A percentile compares a stretch with the other conserved stretches of the same genome.
Conservation (phyloP, 148 eudicot species). For the Camellia sinensis region DNA sequence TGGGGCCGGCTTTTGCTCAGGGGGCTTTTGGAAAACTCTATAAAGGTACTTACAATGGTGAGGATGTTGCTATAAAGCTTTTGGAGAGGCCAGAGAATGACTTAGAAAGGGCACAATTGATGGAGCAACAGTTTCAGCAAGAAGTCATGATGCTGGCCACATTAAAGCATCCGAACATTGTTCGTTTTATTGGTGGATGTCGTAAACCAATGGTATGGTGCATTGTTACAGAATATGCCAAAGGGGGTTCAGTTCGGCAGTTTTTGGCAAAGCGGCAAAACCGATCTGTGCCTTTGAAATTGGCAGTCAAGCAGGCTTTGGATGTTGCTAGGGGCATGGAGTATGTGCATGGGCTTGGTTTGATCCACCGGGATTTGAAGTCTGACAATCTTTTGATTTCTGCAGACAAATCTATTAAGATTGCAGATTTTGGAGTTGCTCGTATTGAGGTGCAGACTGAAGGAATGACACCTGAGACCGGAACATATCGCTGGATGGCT, state of each 20-base stretch:
- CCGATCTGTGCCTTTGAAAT: slow-evolving; percentile 80
- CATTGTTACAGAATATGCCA: slow-evolving; percentile 95
- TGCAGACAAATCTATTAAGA: slow-evolving; percentile 86
- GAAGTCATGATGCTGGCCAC: slow-evolving; percentile 98
- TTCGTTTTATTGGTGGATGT: slow-evolving; percentile 90
- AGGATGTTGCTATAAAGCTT: slow-evolving; percentile 94
- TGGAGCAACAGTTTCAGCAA: slow-evolving; percentile 99
- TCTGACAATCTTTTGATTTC: slow-evolving; percentile 93
- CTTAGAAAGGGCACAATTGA: slow-evolving; percentile 68
- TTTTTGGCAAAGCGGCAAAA: slow-evolving; percentile 78
- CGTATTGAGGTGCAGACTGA: slow-evolving; percentile 98
- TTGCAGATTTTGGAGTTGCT: slow-evolving; percentile 99
- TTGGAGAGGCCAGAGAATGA: slow-evolving; percentile 97
- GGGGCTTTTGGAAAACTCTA: slow-evolving; percentile 98
- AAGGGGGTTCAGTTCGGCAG: slow-evolving; percentile 95
- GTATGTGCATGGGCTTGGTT: slow-evolving; percentile 79
- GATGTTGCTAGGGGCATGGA: slow-evolving; percentile 99
- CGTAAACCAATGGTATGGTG: slow-evolving; percentile 99
- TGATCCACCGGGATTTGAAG: slow-evolving; percentile 86
- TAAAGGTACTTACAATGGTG: slow-evolving; percentile 88
- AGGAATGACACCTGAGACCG: slow-evolving; percentile 99
- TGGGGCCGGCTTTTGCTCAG: slow-evolving; percentile 94
- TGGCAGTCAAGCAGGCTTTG: slow-evolving; percentile 95
- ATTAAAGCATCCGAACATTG: slow-evolving; percentile 88
- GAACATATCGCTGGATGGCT: slow-evolving; percentile 99